Evolutionary conservation across 2,329 filamentous ascomycete genomes (phyloP).

Genomic region (Coniochaeta hoffmannii): DNA sequence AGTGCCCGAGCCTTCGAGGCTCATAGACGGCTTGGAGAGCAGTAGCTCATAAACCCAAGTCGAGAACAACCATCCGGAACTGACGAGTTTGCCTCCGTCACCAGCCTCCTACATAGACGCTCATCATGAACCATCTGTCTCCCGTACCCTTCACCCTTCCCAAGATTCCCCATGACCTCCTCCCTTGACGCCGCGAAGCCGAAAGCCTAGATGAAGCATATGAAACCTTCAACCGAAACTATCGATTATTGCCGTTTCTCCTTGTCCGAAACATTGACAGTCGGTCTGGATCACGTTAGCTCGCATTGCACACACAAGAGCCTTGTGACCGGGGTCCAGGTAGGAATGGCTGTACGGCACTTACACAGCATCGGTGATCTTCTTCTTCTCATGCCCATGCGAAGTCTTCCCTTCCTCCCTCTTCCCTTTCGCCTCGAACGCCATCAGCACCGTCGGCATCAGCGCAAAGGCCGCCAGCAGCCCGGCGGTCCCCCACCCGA

Average conservation of each 20-base stretch:
- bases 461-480: constrained; percentile 12
- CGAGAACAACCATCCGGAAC: too few species aligned
- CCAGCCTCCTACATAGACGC: background rate
- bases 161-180: background rate
- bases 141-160: background rate
- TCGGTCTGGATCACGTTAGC: background rate
- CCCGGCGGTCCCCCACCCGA: constrained; percentile 6
- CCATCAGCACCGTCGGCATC: constrained; percentile 19
- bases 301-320: background rate
- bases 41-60: too few species aligned
- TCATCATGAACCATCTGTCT: background rate
- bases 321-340: background rate
- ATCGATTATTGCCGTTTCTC: background rate
- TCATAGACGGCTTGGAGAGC: too few species aligned
- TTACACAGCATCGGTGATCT: constrained; percentile 5
- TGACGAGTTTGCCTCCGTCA: background rate
- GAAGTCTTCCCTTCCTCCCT: constrained; percentile 24
- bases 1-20: too few species aligned
- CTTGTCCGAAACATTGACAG: background rate
- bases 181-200: background rate
- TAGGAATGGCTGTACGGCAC: background rate
- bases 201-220: background rate
- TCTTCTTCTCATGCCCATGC: constrained; percentile 18
- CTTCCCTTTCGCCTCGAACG: constrained; percentile 21
- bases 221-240: background rate